phyloP scores from a whole-genome alignment of 1,284 basidiomycete genomes.

The Cerrena zonata region DNA sequence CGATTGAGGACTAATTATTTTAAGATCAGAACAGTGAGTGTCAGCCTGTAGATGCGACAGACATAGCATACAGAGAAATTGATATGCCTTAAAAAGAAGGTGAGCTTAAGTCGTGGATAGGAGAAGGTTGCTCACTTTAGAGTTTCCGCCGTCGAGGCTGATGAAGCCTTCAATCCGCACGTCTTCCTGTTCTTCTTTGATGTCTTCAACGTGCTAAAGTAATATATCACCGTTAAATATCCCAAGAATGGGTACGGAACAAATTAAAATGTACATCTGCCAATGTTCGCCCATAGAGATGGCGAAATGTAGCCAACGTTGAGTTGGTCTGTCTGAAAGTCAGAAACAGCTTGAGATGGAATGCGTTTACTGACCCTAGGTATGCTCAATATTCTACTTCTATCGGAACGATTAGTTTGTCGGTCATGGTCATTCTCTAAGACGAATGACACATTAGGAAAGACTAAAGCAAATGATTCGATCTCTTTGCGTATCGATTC shows the following conservation, averaged over 20 bases:
- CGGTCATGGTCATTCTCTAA: constrained; percentile 50
- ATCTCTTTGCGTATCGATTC: constrained; percentile 66
- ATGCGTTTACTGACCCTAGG: constrained; percentile 47
- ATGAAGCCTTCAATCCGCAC: constrained; percentile 73
- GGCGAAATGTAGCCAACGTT: constrained; percentile 55
- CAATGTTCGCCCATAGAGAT: constrained; percentile 62
- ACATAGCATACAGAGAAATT: constrained; percentile 66
- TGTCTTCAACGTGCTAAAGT: constrained; percentile 62
- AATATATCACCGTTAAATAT: no score
- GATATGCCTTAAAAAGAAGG: constrained; percentile 54
- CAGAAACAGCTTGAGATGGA: not conserved
- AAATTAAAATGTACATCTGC: constrained; percentile 51
- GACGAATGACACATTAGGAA: constrained; percentile 63
- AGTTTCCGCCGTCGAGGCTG: constrained; percentile 66
- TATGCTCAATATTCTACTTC: constrained; percentile 48
- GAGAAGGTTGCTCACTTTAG: constrained; percentile 49
- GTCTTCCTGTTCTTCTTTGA: constrained; percentile 45
- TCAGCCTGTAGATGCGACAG: not conserved
- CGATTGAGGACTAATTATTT: constrained; percentile 66
- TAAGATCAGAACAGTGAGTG: constrained; percentile 6
- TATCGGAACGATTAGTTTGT: constrained; percentile 30
- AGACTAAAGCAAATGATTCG: constrained; percentile 67
- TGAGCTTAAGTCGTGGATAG: not conserved
- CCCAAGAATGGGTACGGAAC: no score
- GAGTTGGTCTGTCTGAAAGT: constrained; percentile 49